Evolutionary conservation across 345 rosid species (phyloP), one percentile per base, ranked within the genome.

Genomic region (Mallotus nudiflorus): DNA sequence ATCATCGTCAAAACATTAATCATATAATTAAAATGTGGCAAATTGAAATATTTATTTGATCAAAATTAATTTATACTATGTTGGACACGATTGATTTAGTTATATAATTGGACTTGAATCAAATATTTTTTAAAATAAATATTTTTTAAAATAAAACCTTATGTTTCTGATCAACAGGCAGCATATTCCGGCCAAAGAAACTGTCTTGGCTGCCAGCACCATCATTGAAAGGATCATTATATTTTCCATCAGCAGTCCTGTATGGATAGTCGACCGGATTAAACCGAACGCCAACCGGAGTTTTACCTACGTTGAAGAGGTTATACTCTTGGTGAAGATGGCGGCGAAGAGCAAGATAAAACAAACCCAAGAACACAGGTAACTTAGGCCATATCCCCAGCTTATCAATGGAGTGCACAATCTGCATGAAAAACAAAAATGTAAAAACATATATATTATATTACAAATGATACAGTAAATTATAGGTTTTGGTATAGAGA

Each of bases 161-260:
- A 29, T 40, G 33, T 18, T 49, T 27, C 6, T 67, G 77, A 11
- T 50, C 57, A 18, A 75, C 58, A 2, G 85, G 84, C 24, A 68
- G 74, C 50, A 86, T 29, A 48, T 87, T 87, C 70, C 89, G 75
- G 52, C 92, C 92, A 64, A 87, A 80, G 75, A 85, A 85, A 19
- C 77, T 82, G 42, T 82, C 67, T 65, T 79, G 65, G 66, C 86
- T 76, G 39, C 89, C 91, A 0, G 80, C 88, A 69, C 49, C 82
- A 70, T 79, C 88, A 58, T 83, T 80, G 51, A 78, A 85, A 3
- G 89, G 87, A 53, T 87, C 89, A 65, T 73, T 85, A 27, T 70
- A 83, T 52, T 65, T 75, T 6, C 89, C 87, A 3, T 83, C 80
- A 16, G 82, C 78, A 18, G 85, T 87, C 37, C 91, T 75, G 69